Evolutionary conservation across 805 yeast species (phyloP).

Genomic region (Kregervanrija delftensis): DNA sequence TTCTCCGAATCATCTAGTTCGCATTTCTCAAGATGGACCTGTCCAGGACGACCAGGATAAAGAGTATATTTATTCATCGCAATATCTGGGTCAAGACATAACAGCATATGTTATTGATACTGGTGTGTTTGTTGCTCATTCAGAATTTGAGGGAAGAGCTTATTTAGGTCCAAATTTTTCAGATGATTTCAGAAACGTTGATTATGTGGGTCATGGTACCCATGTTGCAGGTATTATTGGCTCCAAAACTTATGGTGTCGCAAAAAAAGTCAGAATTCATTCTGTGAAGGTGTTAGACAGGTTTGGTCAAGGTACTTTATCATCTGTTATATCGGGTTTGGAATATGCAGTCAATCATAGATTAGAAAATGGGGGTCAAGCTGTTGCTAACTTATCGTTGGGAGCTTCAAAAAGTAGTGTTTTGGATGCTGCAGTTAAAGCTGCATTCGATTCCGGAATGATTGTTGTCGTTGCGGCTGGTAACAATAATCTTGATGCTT

Average conservation of each 20-base stretch:
- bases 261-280: constrained; percentile 57
- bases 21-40: constrained; percentile 46
- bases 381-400: constrained; percentile 74
- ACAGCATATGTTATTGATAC: constrained; percentile 79
- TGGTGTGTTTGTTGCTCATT: constrained; percentile 59
- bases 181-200: constrained; percentile 50
- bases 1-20: constrained; percentile 49
- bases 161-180: constrained; percentile 55
- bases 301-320: constrained; percentile 64
- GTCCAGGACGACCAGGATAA: constrained; percentile 18
- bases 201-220: constrained; percentile 84
- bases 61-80: constrained; percentile 43
- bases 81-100: constrained; percentile 49
- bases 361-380: constrained; percentile 29
- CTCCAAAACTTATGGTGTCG: constrained; percentile 74
- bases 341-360: constrained; percentile 64
- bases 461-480: constrained; percentile 84
- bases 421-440: constrained; percentile 68
- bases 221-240: constrained; percentile 90
- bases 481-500: constrained; percentile 70
- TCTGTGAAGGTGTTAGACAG: constrained; percentile 71
- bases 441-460: constrained; percentile 68
- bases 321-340: constrained; percentile 58
- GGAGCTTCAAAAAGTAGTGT: constrained; percentile 67
- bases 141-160: constrained; percentile 62